Conservation (phyloP, 2,329 filamentous ascomycete genomes). For the Verticillium albo-atrum region DNA sequence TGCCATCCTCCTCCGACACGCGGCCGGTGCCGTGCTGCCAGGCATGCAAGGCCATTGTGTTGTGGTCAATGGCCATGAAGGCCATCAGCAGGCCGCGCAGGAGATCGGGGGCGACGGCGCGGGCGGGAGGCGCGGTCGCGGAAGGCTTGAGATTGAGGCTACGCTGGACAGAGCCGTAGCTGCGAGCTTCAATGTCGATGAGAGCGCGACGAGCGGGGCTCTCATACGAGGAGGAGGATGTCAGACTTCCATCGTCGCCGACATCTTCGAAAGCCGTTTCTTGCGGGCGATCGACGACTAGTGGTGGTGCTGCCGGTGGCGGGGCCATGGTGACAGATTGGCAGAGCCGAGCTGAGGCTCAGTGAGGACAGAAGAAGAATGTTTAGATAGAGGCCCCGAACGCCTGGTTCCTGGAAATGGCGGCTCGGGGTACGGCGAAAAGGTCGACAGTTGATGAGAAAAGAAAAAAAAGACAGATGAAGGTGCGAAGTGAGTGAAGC, state of each 20-base stretch:
- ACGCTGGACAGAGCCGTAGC: background rate
- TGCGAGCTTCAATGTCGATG: background rate
- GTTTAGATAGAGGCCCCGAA: no score
- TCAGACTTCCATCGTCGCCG: background rate
- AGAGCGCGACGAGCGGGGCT: background rate
- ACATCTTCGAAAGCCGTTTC: background rate
- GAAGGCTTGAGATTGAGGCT: background rate
- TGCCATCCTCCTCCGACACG: slow-evolving; percentile 29
- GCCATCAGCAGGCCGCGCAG: slow-evolving; percentile 39
- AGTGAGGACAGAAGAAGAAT: no score
- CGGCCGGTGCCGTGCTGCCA: slow-evolving; percentile 35
- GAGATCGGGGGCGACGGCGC: slow-evolving; percentile 38
- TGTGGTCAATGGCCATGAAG: slow-evolving; percentile 40
- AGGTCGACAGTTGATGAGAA: background rate
- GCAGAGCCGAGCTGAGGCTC: background rate
- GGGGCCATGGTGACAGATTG: background rate
- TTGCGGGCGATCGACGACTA: background rate
- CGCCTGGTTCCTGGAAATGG: background rate
- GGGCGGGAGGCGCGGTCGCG: slow-evolving; percentile 6
- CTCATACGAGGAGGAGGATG: background rate
- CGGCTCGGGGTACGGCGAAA: no score
- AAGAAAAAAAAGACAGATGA: background rate
- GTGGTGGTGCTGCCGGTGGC: background rate
- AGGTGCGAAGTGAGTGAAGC: background rate
- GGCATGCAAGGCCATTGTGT: slow-evolving; percentile 28